Conservation (phyloP, 768 basidiomycete species). For the Suillus lakei region DNA sequence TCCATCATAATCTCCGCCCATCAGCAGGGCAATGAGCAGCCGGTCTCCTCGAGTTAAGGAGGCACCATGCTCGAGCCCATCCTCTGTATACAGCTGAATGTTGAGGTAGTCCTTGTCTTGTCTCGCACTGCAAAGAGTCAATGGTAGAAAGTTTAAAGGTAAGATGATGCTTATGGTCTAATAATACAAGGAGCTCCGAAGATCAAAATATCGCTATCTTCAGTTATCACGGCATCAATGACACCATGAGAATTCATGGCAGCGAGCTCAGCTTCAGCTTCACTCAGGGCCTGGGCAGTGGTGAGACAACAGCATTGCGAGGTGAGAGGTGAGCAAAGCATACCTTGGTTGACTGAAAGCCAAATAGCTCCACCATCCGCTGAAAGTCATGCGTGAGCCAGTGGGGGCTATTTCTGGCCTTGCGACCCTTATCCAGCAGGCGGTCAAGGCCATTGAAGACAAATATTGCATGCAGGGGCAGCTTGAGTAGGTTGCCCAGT, state of each 20-base stretch:
- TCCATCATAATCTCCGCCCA: background rate
- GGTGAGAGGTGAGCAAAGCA: background rate
- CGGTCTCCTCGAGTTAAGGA: background rate
- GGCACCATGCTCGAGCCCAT: background rate
- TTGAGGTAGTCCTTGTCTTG: background rate
- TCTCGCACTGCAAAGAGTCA: too few relatives aligned
- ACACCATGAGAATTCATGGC: conserved; percentile 24
- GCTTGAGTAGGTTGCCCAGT: background rate
- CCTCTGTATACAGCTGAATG: background rate
- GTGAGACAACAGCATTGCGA: background rate
- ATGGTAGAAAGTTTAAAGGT: too few relatives aligned
- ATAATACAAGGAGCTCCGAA: conserved; percentile 32
- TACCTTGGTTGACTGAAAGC: background rate
- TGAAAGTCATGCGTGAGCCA: background rate
- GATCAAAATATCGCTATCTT: conserved; percentile 44
- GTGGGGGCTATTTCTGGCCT: background rate
- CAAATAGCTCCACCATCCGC: background rate
- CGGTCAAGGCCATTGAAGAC: background rate
- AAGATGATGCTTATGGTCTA: background rate
- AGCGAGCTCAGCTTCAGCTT: conserved; percentile 18
- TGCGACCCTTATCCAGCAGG: background rate
- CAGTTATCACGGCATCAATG: conserved; percentile 43
- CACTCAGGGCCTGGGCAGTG: conserved; percentile 4
- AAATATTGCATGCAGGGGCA: background rate
- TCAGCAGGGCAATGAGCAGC: background rate